Base-by-base conservation (phyloP, 805 yeast species). In the Cyberlindnera galapagoensis region DNA sequence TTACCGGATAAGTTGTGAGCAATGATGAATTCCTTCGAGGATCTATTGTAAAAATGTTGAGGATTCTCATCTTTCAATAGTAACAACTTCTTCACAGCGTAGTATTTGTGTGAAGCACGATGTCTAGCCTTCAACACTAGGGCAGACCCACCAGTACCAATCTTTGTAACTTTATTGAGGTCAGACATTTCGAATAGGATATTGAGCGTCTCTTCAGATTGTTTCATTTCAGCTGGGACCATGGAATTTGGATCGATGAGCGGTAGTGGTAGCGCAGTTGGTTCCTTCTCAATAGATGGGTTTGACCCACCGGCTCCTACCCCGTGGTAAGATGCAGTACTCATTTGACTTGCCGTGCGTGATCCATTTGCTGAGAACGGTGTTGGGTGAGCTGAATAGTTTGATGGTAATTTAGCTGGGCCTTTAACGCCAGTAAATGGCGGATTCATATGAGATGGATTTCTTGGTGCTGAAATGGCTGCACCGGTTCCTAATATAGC, bases 121-220 rank as follows among this genome's bases (percentile, higher is more conserved):
- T 59, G 52, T 34, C 61, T 59, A 4, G 71, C 55, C 35, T 69
- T 69, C 34, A 78, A 62, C 14, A 82, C 87, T 30, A 71, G 71
- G 5, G 85, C 71, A 3, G 82, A 72, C 4, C 88, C 88, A 29
- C 94, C 92, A 34, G 69, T 71, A 3, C 88, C 92, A 31, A 82
- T 53, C 28, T 67, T 70, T 33, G 68, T 67, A 16, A 62, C 62
- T 30, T 60, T 62, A 7, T 37, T 36, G 33, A 55, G 52, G 9
- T 60, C 62, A 3, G 66, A 62, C 13, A 69, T 42, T 25, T 65
- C 71, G 47, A 73, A 82, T 35, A 71, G 73, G 27, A 76, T 80
- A 19, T 67, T 62, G 36, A 83, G 55, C 26, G 66, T 64, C 4
- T 64, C 56, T 33, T 64, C 62, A 1, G 56, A 54, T 49, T 77